Base-by-base conservation (phyloP, 345 rosid genomes). In the Gossypium bickii region DNA sequence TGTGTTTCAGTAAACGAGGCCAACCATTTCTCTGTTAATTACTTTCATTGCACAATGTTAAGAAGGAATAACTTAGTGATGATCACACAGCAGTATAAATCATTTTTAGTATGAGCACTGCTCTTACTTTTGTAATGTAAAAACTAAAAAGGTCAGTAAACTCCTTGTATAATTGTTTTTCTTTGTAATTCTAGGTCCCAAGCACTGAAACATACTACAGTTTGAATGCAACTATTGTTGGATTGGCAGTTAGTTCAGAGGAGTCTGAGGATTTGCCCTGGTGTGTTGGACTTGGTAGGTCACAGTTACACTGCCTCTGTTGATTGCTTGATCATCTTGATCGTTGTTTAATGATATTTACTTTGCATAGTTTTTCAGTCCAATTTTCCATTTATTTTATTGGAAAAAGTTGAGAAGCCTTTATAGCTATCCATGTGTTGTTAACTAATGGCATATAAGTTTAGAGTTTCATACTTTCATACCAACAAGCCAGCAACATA, bases 231-330 rank as follows among this genome's bases (percentile, higher is more conserved):
- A 82, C 92, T 72, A 85, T 93, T 80, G 97, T 95, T 72, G 99
- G 99, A 73, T 88, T 95, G 87, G 98, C 90, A 61, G 71, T 86
- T 73, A 88, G 90, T 83, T 80, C 88, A 25, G 87, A 90, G 3
- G 85, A 78, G 75, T 82, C 84, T 29, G 90, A 84, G 68, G 80
- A 87, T 82, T 74, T 91, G 58, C 94, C 96, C 66, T 77, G 78
- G 78, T 93, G 90, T 79, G 86, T 90, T 73, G 99, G 99, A 62
- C 94, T 95, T 74, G 99, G 99, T 95, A 84, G 47, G 93, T 80
- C 58, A 34, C 7, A 56, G 12, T 12, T 55, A 11, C 66, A 47
- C 27, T 70, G 29, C 61, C 66, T 56, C 43, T 8, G 44, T 52
- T 20, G 73, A 56, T 60, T 71, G 15, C n/a, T 29, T 71, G 61